These are phyloP conservation scores for Neurospora sp. DNA, from an alignment of 495 filamentous ascomycete genomes.

Conservation along the genomic window DNA sequence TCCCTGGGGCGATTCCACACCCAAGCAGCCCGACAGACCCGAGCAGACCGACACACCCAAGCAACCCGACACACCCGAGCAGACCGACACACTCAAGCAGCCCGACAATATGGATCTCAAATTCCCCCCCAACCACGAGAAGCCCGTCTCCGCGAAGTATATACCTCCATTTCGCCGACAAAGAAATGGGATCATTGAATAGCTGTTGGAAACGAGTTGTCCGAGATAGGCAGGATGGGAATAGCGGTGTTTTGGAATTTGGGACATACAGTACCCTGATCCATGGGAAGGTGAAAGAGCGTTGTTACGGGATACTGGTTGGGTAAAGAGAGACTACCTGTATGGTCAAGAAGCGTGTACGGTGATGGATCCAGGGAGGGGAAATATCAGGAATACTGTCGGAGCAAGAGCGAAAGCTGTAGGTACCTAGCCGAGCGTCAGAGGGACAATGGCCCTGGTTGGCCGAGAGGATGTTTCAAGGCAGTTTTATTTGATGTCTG, in stretches of 20 bases:
- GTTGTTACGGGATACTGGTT: neutral
- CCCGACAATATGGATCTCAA: neutral
- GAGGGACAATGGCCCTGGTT: neutral
- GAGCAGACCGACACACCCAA: neutral
- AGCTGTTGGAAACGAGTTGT: neutral
- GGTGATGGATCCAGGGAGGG: neutral
- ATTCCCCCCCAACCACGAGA: neutral
- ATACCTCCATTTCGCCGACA: neutral
- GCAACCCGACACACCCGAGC: too few relatives aligned
- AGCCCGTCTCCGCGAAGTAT: neutral
- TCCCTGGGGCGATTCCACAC: neutral
- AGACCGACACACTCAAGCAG: neutral
- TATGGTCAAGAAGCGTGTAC: neutral
- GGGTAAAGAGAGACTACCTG: neutral
- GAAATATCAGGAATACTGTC: neutral
- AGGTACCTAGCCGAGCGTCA: neutral
- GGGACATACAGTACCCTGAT: neutral
- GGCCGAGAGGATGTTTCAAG: neutral
- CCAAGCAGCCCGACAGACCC: too few relatives aligned
- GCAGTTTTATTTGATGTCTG: neutral
- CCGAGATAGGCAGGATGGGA: neutral
- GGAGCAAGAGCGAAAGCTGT: neutral
- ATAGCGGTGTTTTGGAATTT: neutral
- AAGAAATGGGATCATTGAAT: neutral
- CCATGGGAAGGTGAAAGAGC: neutral